Evolutionary conservation across 352 stramenopile genomes (phyloP).

Genomic region (Blastocystis sp.): DNA sequence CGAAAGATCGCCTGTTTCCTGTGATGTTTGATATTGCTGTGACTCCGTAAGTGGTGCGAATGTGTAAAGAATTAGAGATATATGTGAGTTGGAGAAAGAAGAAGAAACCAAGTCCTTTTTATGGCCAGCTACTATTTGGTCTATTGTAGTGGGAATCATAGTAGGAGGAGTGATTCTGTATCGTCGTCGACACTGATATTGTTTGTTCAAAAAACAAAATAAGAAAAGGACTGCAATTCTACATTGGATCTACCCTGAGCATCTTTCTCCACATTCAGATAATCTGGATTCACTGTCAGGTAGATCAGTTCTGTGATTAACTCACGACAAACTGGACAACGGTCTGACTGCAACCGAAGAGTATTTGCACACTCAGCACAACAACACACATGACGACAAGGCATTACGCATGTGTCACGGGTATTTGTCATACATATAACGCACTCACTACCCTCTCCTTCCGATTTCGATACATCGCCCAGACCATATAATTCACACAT

Average conservation of each 20-base stretch:
- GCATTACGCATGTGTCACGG: constrained; percentile 63
- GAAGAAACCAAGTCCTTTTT: not conserved
- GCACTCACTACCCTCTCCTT: constrained; percentile 56
- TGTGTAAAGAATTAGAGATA: not conserved
- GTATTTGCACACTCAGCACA: constrained; percentile 64
- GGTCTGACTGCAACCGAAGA: constrained; percentile 5
- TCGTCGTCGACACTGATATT: not conserved
- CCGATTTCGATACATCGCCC: constrained; percentile 21
- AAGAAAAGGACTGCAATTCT: not conserved
- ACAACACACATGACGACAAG: constrained; percentile 66
- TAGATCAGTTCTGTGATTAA: constrained; percentile 59
- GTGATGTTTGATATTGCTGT: constrained; percentile 21
- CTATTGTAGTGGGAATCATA: not conserved
- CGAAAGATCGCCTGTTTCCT: constrained; percentile 8
- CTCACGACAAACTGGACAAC: constrained; percentile 62
- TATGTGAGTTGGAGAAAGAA: not conserved
- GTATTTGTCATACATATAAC: constrained; percentile 66
- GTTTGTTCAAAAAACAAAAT: not conserved
- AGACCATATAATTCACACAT: constrained; percentile 36
- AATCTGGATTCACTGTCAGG: constrained; percentile 40
- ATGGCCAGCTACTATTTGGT: not conserved
- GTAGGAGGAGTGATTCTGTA: not conserved
- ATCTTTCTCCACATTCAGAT: not conserved
- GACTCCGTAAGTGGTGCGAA: not conserved
- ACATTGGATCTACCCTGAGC: not conserved